Conservation (phyloP, 345 rosid species). For the Ailanthus altissimus region DNA sequence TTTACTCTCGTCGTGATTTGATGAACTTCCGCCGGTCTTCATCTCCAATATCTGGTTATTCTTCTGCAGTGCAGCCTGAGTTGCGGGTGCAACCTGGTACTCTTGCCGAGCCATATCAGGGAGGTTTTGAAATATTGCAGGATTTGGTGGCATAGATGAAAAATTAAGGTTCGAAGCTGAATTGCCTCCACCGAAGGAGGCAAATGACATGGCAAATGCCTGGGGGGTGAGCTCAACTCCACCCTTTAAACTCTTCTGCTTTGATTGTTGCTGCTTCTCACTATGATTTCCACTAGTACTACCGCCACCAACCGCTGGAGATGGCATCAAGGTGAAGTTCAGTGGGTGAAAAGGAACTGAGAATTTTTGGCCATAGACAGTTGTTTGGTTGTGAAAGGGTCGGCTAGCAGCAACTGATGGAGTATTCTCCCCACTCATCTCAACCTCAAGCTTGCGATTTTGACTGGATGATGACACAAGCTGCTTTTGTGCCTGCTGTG, state of each 20-base stretch:
- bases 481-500: conserved; percentile 33
- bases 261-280: conserved; percentile 32
- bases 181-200: conserved; percentile 39
- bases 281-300: conserved; percentile 20
- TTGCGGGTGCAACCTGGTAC: conserved; percentile 40
- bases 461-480: conserved; percentile 28
- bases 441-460: conserved; percentile 41
- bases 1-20: conserved; percentile 41
- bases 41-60: conserved; percentile 43
- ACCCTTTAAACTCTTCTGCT: conserved; percentile 33
- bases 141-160: conserved; percentile 43
- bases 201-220: conserved; percentile 46
- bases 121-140: conserved; percentile 34
- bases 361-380: conserved; percentile 42
- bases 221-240: conserved; percentile 41
- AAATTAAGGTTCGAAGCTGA: conserved; percentile 47
- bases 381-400: conserved; percentile 29
- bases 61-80: conserved; percentile 39
- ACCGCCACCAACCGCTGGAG: conserved; percentile 24
- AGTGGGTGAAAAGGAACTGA: conserved; percentile 40
- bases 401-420: conserved; percentile 26
- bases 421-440: conserved; percentile 34
- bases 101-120: conserved; percentile 33
- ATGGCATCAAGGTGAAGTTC: conserved; percentile 42
- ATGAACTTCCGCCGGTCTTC: conserved; percentile 37